These are phyloP conservation scores for Chaetomiaceae sp. DNA, from an alignment of 2,329 filamentous ascomycete species.

Conservation along the genomic window DNA sequence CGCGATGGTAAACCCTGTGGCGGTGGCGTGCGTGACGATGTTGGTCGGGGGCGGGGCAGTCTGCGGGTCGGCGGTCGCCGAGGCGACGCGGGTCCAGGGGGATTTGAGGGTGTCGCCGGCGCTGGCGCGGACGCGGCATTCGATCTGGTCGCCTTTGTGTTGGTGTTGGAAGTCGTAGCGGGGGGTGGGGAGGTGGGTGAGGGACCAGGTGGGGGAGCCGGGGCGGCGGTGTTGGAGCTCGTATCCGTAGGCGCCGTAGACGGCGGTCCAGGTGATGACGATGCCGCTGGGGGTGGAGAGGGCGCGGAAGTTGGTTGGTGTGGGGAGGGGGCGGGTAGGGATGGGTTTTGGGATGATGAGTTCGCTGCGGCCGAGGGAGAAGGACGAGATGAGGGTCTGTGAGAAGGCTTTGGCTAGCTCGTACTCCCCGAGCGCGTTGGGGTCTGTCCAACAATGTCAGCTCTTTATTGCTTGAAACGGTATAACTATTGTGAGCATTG, in stretches of 20 bases:
- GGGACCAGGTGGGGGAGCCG: not conserved
- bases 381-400: conserved; percentile 26
- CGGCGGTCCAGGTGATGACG: conserved; percentile 22
- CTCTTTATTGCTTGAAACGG: no score
- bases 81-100: conserved; percentile 12
- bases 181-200: not conserved
- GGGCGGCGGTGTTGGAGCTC: conserved; percentile 13
- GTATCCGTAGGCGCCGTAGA: conserved; percentile 27
- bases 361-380: conserved; percentile 23
- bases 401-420: conserved; percentile 40
- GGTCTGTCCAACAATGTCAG: no score
- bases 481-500: no score
- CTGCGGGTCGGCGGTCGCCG: conserved; percentile 14
- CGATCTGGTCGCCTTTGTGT: conserved; percentile 7
- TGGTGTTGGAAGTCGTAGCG: conserved; percentile 11
- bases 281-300: conserved; percentile 16
- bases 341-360: conserved; percentile 25
- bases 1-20: conserved; percentile 6
- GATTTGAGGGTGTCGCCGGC: conserved; percentile 16
- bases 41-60: conserved; percentile 16
- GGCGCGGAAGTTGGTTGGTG: conserved; percentile 17
- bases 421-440: conserved; percentile 37
- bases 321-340: conserved; percentile 18
- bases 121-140: conserved; percentile 18
- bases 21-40: conserved; percentile 15